Percentiles rank a stretch among this genome's conserved stretches.
These are phyloP conservation scores for Salix dunnii DNA, from an alignment of 345 rosid genomes.

Conservation along the genomic window DNA sequence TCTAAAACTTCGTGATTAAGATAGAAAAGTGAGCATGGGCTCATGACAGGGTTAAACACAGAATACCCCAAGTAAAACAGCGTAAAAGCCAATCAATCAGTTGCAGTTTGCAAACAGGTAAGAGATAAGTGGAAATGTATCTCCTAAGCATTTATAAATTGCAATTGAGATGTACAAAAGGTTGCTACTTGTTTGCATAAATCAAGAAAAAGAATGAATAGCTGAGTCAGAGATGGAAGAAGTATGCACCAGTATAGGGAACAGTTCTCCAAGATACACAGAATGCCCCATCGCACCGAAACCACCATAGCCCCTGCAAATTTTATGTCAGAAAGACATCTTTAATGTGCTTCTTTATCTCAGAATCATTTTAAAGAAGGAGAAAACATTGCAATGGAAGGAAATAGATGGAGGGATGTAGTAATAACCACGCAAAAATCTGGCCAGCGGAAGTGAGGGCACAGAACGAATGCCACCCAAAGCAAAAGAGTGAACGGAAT, in stretches of 20 bases:
- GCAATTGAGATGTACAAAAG: neutral
- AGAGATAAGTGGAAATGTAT: neutral
- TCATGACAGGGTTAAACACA: neutral
- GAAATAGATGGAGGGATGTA: neutral
- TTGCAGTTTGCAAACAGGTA: neutral
- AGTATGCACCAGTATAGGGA: conserved; percentile 83
- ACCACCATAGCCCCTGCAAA: conserved; percentile 91
- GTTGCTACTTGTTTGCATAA: neutral
- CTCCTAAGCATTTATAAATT: neutral
- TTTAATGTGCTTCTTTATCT: neutral
- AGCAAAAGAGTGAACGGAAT: conserved; percentile 47
- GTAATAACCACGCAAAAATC: conserved; percentile 72
- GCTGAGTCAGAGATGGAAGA: conserved; percentile 82
- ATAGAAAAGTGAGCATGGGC: neutral
- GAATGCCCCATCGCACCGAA: conserved; percentile 94
- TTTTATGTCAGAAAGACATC: conserved; percentile 39
- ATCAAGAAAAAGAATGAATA: neutral
- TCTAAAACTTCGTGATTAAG: neutral
- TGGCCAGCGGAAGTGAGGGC: conserved; percentile 67
- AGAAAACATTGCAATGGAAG: neutral
- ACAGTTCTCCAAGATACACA: conserved; percentile 76
- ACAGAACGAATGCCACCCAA: conserved; percentile 85
- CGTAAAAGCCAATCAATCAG: too few relatives aligned
- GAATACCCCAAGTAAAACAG: neutral
- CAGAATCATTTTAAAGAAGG: neutral